Percentiles rank a stretch among this genome's conserved stretches.
These are phyloP conservation scores for Auricularia sp. DNA, from an alignment of 768 basidiomycete genomes.

Conservation along the genomic window DNA sequence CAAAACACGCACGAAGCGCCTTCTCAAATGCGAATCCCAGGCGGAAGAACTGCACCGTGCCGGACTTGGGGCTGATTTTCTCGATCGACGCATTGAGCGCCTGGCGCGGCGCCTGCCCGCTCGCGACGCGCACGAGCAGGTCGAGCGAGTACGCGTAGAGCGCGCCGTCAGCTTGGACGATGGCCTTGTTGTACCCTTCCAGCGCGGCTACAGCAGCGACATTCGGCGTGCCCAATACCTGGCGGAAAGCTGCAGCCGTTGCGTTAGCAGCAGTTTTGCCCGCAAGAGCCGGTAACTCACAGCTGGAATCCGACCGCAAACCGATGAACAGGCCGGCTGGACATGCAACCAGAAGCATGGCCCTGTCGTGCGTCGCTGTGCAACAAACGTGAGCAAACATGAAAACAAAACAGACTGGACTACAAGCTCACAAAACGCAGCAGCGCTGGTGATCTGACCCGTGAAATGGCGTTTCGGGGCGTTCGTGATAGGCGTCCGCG, in stretches of 20 bases:
- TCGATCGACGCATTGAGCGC: conserved; percentile 50
- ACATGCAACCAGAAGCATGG: conserved; percentile 56
- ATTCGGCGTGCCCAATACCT: conserved; percentile 29
- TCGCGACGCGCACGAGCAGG: conserved; percentile 48
- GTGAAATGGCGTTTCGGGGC: conserved; percentile 29
- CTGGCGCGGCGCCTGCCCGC: conserved; percentile 35
- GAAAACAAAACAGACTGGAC: neutral
- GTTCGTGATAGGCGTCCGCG: conserved; percentile 26
- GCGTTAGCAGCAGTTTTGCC: neutral
- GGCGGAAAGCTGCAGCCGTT: conserved; percentile 39
- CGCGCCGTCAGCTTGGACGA: conserved; percentile 50
- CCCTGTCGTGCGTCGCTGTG: conserved; percentile 39
- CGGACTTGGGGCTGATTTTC: conserved; percentile 43
- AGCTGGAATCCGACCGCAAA: conserved; percentile 33
- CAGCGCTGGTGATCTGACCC: conserved; percentile 50
- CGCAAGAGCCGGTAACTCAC: neutral
- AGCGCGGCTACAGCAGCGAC: conserved; percentile 17
- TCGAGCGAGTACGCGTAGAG: conserved; percentile 64
- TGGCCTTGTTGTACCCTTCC: conserved; percentile 51
- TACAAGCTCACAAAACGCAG: conserved; percentile 45
- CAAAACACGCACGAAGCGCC: conserved; percentile 39
- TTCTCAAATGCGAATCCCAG: conserved; percentile 43
- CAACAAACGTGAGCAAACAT: neutral
- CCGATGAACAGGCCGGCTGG: conserved; percentile 62
- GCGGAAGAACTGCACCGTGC: conserved; percentile 51